Base-by-base conservation (phyloP, 495 filamentous ascomycete genomes). In the Penicillium paradoxum region DNA sequence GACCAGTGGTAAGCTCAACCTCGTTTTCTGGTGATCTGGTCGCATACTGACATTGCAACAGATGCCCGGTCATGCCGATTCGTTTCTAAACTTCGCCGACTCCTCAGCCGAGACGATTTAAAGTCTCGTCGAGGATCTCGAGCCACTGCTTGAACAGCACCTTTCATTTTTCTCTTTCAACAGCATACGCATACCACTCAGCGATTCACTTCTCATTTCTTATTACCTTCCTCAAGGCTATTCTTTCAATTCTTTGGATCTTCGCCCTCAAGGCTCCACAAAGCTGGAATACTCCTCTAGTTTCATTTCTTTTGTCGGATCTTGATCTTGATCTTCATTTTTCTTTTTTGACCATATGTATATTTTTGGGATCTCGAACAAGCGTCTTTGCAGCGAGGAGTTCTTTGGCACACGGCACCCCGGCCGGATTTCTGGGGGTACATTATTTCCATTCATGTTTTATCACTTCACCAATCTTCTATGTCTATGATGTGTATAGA, bases 51-150 rank as follows among this genome's bases (percentile, higher is more conserved):
- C 18, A 34, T 32, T 38, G 3, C 8, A 46, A 19, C 27, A 66
- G 65, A 67, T 39, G 50, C 45, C 25, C 44, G 55, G n/a, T 43
- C 50, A 11, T 58, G 55, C 45, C 63, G 66, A 37, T 63, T 71
- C 33, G 66, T 66, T 14, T 66, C 68, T 5, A 66, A 59, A 47
- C 55, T 71, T 9, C 63, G 65, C 15, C 62, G 64, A 29, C 42
- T 71, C n/a, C 63, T 71, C 18, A 66, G 59, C 48, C 64, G 66
- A 32, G 66, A 71, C 24, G 66, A 71, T 33, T 37, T 71, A 22
- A 61, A 52, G 51, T 17, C 47, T 45, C 57, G 58, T 6, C 60
- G 63, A 39, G 45, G 53, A 27, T 66, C 61, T 1, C 32, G 57
- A n/a, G 51, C 55, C 1, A 62, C 53, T 9, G 36, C 61, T 24